Evolutionary conservation across 2,329 filamentous ascomycete genomes (phyloP).

Genomic region (Exutisphaerella laricina): DNA sequence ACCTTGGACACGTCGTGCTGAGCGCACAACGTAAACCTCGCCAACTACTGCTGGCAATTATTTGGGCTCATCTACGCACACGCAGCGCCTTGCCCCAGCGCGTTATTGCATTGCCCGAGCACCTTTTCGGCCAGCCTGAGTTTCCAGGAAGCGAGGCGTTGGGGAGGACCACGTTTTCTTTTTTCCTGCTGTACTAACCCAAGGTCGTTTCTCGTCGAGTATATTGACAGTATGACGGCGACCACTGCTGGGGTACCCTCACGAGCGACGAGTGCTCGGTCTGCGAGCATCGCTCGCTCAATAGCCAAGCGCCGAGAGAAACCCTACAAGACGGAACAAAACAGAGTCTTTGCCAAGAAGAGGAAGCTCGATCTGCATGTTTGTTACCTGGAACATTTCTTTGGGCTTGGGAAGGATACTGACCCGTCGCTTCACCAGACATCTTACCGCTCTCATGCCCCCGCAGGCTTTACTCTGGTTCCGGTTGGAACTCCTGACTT

Average conservation of each 20-base stretch:
- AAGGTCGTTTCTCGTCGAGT: constrained; percentile 8
- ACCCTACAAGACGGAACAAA: constrained; percentile 54
- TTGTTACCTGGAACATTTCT: constrained; percentile 26
- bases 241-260: constrained; percentile 6
- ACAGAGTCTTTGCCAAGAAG: constrained; percentile 54
- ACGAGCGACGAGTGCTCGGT: constrained; percentile 17
- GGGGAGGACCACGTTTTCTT: constrained; percentile 8
- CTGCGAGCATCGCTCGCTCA: constrained; percentile 24
- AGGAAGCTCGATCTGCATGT: constrained; percentile 52
- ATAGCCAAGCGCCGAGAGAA: constrained; percentile 37
- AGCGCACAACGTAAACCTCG: too few relatives aligned
- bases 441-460: constrained; percentile 49
- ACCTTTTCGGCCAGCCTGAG: not conserved
- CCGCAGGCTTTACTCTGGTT: constrained; percentile 57
- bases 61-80: too few relatives aligned
- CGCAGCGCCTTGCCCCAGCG: too few relatives aligned
- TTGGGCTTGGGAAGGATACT: constrained; percentile 21
- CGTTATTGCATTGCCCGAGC: constrained; percentile 2
- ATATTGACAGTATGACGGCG: constrained; percentile 14
- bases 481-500: constrained; percentile 56
- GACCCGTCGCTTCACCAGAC: constrained; percentile 38
- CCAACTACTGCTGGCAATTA: too few relatives aligned
- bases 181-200: constrained; percentile 17
- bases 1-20: not conserved
- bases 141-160: constrained; percentile 7